Percentiles rank a stretch among this genome's conserved stretches.
Evolutionary conservation across 2,329 filamentous ascomycete species (phyloP).

Genomic region (Aspergillus japonicus): DNA sequence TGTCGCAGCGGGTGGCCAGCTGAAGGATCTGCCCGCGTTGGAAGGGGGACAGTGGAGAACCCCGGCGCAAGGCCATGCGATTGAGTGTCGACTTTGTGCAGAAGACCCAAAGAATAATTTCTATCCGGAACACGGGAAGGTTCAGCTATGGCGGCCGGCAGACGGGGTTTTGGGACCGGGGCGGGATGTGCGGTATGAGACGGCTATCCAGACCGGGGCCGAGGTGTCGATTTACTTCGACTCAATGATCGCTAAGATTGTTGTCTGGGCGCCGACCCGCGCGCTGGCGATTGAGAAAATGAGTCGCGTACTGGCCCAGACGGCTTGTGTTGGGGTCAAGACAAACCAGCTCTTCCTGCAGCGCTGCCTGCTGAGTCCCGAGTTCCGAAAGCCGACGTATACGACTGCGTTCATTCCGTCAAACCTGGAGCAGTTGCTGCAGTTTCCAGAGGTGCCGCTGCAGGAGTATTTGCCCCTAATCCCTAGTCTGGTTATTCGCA

Average conservation of each 20-base stretch:
- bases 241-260: conserved; percentile 49
- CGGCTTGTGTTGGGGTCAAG: conserved; percentile 67
- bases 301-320: conserved; percentile 32
- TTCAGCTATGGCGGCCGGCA: conserved; percentile 37
- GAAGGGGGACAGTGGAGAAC: neutral
- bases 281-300: conserved; percentile 38
- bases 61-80: conserved; percentile 36
- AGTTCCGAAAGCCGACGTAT: conserved; percentile 49
- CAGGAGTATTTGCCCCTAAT: too few relatives aligned
- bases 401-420: conserved; percentile 20
- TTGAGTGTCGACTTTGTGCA: conserved; percentile 48
- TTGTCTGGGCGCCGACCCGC: conserved; percentile 20
- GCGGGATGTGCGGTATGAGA: conserved; percentile 43
- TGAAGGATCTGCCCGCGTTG: too few relatives aligned
- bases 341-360: conserved; percentile 35
- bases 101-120: conserved; percentile 44
- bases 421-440: too few relatives aligned
- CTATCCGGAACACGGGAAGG: conserved; percentile 37
- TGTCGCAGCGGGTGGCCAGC: too few relatives aligned
- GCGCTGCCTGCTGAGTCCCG: conserved; percentile 22
- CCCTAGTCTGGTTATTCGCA: too few relatives aligned
- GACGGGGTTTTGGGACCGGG: conserved; percentile 9
- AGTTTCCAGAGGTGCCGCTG: too few relatives aligned
- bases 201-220: conserved; percentile 39
- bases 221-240: conserved; percentile 48